Conservation (phyloP, 2,329 filamentous ascomycete species). For the Clarireedia hainanense region DNA sequence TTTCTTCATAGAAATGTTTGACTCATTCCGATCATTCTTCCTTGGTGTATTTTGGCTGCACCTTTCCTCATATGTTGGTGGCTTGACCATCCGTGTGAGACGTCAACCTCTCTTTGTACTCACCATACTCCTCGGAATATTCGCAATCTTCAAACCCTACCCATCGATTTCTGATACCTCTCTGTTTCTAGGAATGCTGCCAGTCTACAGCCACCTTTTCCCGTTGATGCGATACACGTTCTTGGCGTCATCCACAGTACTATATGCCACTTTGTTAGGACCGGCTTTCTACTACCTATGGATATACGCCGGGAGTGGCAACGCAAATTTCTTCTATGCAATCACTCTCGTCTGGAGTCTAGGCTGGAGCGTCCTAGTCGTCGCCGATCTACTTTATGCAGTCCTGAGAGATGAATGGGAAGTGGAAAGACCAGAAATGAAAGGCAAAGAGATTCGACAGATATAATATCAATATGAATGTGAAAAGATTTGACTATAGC, state of each 20-base stretch:
- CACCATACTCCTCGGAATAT: conserved; percentile 77
- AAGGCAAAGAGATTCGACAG: conserved; percentile 65
- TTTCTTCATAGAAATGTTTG: conserved; percentile 99
- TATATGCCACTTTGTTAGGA: conserved; percentile 83
- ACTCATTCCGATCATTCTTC: conserved; percentile 95
- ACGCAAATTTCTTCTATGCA: conserved; percentile 99
- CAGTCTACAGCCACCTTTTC: conserved; percentile 85
- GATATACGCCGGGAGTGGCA: conserved; percentile 96
- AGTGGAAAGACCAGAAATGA: conserved; percentile 80
- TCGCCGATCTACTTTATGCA: conserved; percentile 74
- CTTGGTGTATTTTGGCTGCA: conserved; percentile 97
- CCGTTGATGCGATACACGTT: conserved; percentile 92
- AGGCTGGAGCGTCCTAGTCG: conserved; percentile 77
- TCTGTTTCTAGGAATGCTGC: conserved; percentile 74
- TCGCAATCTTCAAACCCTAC: conserved; percentile 95
- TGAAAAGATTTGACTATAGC: background rate
- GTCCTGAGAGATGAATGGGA: conserved; percentile 91
- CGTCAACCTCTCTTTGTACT: conserved; percentile 81
- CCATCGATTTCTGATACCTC: conserved; percentile 87
- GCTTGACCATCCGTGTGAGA: conserved; percentile 73
- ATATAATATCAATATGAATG: conserved; percentile 20
- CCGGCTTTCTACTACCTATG: conserved; percentile 95
- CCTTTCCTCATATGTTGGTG: conserved; percentile 80
- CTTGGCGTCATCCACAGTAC: conserved; percentile 69
- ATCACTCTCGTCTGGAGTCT: conserved; percentile 98